These are phyloP conservation scores for Arabidopsis arenosa DNA, from an alignment of 345 rosid species.

Conservation along the genomic window DNA sequence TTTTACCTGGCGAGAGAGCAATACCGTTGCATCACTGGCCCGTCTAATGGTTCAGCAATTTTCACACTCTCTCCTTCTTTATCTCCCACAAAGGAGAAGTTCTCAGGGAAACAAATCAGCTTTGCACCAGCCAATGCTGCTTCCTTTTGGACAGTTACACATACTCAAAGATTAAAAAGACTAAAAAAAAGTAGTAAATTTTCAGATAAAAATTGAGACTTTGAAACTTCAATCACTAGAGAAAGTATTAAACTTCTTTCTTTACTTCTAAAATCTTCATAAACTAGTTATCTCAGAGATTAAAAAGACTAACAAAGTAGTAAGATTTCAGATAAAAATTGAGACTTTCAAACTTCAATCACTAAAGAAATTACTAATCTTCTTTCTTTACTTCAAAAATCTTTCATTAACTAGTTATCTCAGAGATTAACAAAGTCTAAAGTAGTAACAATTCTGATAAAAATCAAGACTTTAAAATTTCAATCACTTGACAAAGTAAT, in stretches of 20 bases:
- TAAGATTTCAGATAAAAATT: neutral
- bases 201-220: neutral
- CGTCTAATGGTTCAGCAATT: constrained; percentile 77
- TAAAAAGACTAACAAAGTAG: neutral
- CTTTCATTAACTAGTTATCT: too few species aligned
- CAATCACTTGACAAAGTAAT: neutral
- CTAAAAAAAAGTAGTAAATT: neutral
- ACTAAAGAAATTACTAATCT: too few species aligned
- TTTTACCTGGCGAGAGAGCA: constrained; percentile 83
- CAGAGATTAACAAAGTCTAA: neutral
- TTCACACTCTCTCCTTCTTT: constrained; percentile 72
- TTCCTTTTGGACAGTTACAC: constrained; percentile 51
- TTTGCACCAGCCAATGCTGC: constrained; percentile 85
- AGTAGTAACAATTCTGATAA: neutral
- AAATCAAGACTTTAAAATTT: neutral
- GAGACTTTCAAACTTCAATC: neutral
- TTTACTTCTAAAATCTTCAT: neutral
- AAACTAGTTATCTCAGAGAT: neutral
- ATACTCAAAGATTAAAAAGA: neutral
- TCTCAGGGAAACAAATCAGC: constrained; percentile 89
- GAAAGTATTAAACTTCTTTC: neutral
- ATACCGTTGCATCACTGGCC: constrained; percentile 81
- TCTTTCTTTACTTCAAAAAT: too few species aligned
- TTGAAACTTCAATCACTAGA: neutral
- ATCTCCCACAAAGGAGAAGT: constrained; percentile 74